Percentiles rank a stretch among this genome's conserved stretches.
These are phyloP conservation scores for Pichia sporocuriosa DNA, from an alignment of 805 yeast species.

Conservation along the genomic window DNA sequence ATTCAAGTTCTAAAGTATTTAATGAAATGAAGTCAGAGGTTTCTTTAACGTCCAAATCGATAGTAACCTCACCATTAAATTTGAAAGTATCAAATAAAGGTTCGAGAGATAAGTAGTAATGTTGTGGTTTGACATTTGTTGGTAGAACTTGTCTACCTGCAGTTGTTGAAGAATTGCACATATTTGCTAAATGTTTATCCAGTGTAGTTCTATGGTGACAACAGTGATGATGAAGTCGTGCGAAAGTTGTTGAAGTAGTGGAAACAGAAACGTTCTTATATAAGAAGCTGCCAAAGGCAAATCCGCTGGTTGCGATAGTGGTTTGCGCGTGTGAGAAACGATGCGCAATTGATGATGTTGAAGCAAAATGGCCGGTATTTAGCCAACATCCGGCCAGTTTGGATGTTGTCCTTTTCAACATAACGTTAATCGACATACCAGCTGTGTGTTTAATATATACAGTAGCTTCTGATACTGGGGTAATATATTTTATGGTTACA, in stretches of 20 bases:
- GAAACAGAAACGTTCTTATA: not conserved
- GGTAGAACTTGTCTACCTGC: conserved; percentile 29
- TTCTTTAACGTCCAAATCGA: conserved; percentile 41
- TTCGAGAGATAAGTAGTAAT: conserved; percentile 57
- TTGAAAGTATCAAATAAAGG: conserved; percentile 34
- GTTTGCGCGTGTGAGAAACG: not conserved
- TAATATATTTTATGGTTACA: too few relatives aligned
- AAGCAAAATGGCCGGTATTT: too few relatives aligned
- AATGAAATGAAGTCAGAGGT: conserved; percentile 43
- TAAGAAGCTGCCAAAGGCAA: too few relatives aligned
- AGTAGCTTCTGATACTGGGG: too few relatives aligned
- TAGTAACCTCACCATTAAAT: conserved; percentile 46
- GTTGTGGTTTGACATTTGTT: conserved; percentile 60
- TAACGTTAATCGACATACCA: too few relatives aligned
- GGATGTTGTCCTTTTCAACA: too few relatives aligned
- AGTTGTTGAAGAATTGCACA: conserved; percentile 5
- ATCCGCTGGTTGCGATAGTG: too few relatives aligned
- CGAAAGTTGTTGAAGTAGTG: not conserved
- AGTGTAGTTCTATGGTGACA: conserved; percentile 7
- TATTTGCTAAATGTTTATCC: conserved; percentile 4
- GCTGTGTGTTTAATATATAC: too few relatives aligned
- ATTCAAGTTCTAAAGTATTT: conserved; percentile 31
- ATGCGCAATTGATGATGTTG: too few relatives aligned
- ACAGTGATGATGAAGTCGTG: conserved; percentile 1
- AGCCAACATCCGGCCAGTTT: too few relatives aligned